Evolutionary conservation across 2,329 filamentous ascomycete genomes (phyloP).

Genomic region (Microascus cirrosus): DNA sequence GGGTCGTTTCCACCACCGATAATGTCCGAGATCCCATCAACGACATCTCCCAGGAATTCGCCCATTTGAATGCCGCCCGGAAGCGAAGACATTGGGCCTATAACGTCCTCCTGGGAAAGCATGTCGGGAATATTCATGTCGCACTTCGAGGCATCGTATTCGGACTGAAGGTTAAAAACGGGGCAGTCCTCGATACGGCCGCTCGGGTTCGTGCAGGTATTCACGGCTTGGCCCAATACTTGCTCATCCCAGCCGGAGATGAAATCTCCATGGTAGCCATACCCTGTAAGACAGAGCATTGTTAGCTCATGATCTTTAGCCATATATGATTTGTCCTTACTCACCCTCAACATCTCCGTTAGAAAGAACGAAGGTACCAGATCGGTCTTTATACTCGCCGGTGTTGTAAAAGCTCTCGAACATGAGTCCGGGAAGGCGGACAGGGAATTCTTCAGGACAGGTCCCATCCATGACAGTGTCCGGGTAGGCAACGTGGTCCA

Average conservation of each 20-base stretch:
- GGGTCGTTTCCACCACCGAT: not conserved
- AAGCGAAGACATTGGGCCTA: constrained; percentile 43
- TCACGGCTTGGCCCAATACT: constrained; percentile 60
- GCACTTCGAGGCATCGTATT: constrained; percentile 49
- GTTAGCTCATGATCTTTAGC: not conserved
- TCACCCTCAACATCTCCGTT: constrained; percentile 69
- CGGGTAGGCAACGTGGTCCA: constrained; percentile 66
- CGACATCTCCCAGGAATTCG: not conserved
- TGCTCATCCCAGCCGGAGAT: constrained; percentile 63
- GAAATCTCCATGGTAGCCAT: constrained; percentile 71
- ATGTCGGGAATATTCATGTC: constrained; percentile 43
- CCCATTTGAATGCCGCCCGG: constrained; percentile 37
- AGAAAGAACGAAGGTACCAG: constrained; percentile 62
- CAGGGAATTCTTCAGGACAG: constrained; percentile 60
- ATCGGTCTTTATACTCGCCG: constrained; percentile 45
- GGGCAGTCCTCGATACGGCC: constrained; percentile 65
- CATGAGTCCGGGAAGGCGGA: constrained; percentile 63
- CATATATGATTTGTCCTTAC: not conserved
- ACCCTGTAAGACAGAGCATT: constrained; percentile 34
- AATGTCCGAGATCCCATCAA: not conserved
- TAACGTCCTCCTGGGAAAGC: constrained; percentile 48
- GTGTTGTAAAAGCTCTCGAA: constrained; percentile 83
- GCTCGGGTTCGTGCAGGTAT: constrained; percentile 60
- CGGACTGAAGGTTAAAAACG: constrained; percentile 58
- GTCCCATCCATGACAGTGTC: constrained; percentile 62